phyloP scores from a whole-genome alignment of 305 asterid genomes.

The Fraxinus paxiana region DNA sequence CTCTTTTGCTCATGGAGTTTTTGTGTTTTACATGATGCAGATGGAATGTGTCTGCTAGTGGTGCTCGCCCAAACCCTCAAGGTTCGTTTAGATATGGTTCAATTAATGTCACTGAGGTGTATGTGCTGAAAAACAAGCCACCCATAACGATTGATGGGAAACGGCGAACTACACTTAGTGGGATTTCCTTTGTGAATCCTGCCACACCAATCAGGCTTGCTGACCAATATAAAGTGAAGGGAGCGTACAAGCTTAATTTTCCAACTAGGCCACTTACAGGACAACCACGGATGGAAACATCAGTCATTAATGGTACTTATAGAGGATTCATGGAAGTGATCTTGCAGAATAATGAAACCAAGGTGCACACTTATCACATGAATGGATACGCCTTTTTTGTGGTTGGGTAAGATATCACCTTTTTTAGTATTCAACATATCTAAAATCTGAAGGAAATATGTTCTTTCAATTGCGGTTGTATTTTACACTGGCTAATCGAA shows the following conservation, averaged over 20 bases:
- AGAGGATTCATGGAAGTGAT: slow-evolving; percentile 91
- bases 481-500: background rate
- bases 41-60: slow-evolving; percentile 97
- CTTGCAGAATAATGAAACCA: slow-evolving; percentile 87
- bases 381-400: slow-evolving; percentile 86
- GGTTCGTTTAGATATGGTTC: slow-evolving; percentile 95
- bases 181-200: slow-evolving; percentile 77
- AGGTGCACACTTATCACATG: slow-evolving; percentile 81
- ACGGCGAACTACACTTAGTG: slow-evolving; percentile 65
- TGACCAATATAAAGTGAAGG: slow-evolving; percentile 63
- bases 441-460: background rate
- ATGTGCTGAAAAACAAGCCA: slow-evolving; percentile 66
- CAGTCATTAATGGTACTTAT: slow-evolving; percentile 80
- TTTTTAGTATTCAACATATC: background rate
- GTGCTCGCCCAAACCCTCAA: slow-evolving; percentile 98
- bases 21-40: slow-evolving; percentile 31
- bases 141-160: slow-evolving; percentile 60
- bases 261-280: slow-evolving; percentile 73
- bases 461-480: slow-evolving; percentile 15
- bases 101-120: slow-evolving; percentile 84
- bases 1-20: background rate
- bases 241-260: slow-evolving; percentile 75
- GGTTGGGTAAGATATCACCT: slow-evolving; percentile 60
- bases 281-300: slow-evolving; percentile 55
- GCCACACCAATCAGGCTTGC: slow-evolving; percentile 88